Conservation (phyloP, 2,329 filamentous ascomycete species). For the Fusarium sp. region DNA sequence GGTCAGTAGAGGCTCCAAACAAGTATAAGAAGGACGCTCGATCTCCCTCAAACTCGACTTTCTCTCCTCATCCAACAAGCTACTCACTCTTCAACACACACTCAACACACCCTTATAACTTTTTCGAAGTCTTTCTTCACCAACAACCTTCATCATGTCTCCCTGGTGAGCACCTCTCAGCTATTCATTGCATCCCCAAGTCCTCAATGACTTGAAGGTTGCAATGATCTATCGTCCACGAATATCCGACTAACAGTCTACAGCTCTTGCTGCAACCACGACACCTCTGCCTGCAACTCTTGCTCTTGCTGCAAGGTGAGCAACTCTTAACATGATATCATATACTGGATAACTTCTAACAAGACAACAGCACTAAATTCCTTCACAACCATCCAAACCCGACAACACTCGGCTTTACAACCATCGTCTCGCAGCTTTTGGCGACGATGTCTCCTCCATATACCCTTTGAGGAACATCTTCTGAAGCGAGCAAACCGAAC, state of each 20-base stretch:
- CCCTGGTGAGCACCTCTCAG: slow-evolving; percentile 44
- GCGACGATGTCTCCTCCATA: slow-evolving; percentile 25
- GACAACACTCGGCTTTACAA: slow-evolving; percentile 28
- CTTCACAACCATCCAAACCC: slow-evolving; percentile 24
- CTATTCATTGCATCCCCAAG: background rate
- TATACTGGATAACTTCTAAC: slow-evolving; percentile 13
- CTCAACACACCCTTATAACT: slow-evolving; percentile 34
- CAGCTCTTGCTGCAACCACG: slow-evolving; percentile 45
- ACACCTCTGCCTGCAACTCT: slow-evolving; percentile 33
- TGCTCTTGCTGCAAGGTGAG: slow-evolving; percentile 49
- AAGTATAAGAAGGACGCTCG: slow-evolving; percentile 45
- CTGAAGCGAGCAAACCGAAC: slow-evolving; percentile 13
- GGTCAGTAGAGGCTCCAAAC: slow-evolving; percentile 21
- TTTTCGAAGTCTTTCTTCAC: slow-evolving; percentile 45
- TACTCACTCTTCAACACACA: slow-evolving; percentile 37
- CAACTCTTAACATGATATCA: fast-evolving
- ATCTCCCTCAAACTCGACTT: slow-evolving; percentile 31
- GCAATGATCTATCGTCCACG: background rate
- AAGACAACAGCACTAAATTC: slow-evolving; percentile 45
- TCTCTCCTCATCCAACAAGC: slow-evolving; percentile 45
- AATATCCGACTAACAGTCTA: slow-evolving; percentile 8
- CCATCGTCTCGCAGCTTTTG: slow-evolving; percentile 10
- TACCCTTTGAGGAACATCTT: slow-evolving; percentile 19
- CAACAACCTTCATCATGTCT: slow-evolving; percentile 48
- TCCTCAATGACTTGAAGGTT: background rate